Base-by-base conservation (phyloP, 2,329 filamentous ascomycete genomes). In the Fusarium sarcochroum region DNA sequence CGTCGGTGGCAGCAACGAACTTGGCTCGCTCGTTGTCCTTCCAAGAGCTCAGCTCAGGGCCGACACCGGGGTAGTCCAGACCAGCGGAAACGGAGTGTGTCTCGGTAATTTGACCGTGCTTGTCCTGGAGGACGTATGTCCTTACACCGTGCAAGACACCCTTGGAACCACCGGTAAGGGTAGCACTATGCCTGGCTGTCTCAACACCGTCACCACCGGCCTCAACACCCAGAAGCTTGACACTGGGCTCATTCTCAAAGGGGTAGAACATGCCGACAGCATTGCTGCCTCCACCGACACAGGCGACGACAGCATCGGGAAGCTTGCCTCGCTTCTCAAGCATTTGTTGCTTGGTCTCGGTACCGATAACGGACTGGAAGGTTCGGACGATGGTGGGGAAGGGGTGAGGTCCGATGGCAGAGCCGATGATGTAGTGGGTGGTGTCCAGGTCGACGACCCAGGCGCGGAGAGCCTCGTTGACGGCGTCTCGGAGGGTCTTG, bases 261-360 rank as follows among this genome's bases (percentile, higher is more conserved):
- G 96, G 96, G 81, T 95, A 97, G 84, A 99, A 99, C 94, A 98
- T 99, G 82, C 96, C 96, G 5, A 92, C 91, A 4, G 96, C 96
- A 78, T 99, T 99, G 78, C 91, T 94, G 61, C 96, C 96, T 71
- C 96, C 96, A 57, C 96, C 96, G 14, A 99, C 96, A 76, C 96
- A 99, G 11, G 96, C 96, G 17, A 99, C 93, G 21, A 99, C 94
- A 1, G 94, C 96, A 73, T 99, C 96, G 6, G 96, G 96, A 3
- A 99, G 89, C 82, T 96, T 95, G 70, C 93, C 93, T 47, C 91
- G 89, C 79, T 93, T 89, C 77, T 91, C 89, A 66, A 89, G 84
- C 91, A 99, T 94, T 82, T 98, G 95, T 73, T 90, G 83, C 84
- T 96, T 97, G 44, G 96, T 98, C 85, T 99, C 96, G 73, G 92